Base-by-base conservation (phyloP, 305 asterid genomes). In the Fraxinus velutina region DNA sequence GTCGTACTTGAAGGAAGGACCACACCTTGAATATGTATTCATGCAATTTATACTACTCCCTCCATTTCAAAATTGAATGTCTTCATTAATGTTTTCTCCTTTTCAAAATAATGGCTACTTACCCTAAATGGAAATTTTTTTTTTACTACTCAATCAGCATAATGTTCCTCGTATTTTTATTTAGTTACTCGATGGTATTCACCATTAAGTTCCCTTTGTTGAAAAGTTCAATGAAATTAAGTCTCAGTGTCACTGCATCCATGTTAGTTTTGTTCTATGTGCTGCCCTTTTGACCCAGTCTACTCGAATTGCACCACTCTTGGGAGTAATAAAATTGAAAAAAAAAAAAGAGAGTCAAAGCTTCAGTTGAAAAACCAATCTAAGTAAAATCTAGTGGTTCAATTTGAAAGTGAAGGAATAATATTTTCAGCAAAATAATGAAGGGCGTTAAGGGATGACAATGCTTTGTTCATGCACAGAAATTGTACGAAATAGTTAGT, bases 61-160 rank as follows among this genome's bases (percentile, higher is more conserved):
- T 50, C 60, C 60, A 4, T 50, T 15, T 13, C 19, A 47, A 47
- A 47, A 47, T 47, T 47, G 57, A 47, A 47, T 13, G 57, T 47
- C 57, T 2, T 5, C 19, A 12, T 50, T 50, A 15, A 50, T 15
- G 60, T 50, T 15, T 50, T 50, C 60, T 50, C 60, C 7, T 50
- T 50, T 50, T 15, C 60, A 50, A 50, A 50, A 50, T 47, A 47
- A 15, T 44, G 55, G 55, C 55, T 12, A 50, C 60, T 50, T 50
- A 50, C 60, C 60, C 60, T 15, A 50, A 50, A 50, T 50, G 60
- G 60, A 50, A 50, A 50, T 15, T 13, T 7, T 44, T 44, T 12
- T 44, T 44, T 44, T 12, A 12, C 55, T 13, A 42, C 60, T 50
- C 21, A 3, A 50, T 47, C 57, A 47, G 57, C 17, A 90, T 94